A percentile compares a stretch with the other conserved stretches of the same genome.
These are phyloP conservation scores for Russula sp. DNA, from an alignment of 768 basidiomycete genomes.

Conservation along the genomic window DNA sequence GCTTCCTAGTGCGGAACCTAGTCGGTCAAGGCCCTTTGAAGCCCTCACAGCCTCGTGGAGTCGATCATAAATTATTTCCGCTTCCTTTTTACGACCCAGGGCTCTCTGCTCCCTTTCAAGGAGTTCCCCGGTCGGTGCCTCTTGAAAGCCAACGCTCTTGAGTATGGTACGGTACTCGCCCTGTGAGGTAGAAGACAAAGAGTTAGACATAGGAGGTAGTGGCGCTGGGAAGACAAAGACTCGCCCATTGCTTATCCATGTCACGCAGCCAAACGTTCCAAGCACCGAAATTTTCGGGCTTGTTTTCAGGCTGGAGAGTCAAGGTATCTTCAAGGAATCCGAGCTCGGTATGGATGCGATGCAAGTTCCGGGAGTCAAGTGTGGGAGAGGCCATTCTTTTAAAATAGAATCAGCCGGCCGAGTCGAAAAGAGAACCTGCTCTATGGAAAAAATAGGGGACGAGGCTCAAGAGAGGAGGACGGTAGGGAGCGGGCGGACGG, in stretches of 20 bases:
- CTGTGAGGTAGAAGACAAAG: conserved; percentile 1
- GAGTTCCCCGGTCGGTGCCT: conserved; percentile 24
- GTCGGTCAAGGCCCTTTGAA: conserved; percentile 3
- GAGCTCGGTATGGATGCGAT: conserved; percentile 23
- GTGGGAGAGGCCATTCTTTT: conserved; percentile 23
- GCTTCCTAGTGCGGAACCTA: conserved; percentile 9
- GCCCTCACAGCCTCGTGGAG: conserved; percentile 17
- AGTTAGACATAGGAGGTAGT: conserved; percentile 7
- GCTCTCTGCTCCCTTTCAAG: conserved; percentile 17
- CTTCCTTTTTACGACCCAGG: conserved; percentile 24
- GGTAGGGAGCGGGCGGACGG: conserved; percentile 4
- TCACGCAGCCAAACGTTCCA: conserved; percentile 23
- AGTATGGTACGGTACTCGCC: conserved; percentile 23
- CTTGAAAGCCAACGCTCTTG: conserved; percentile 23
- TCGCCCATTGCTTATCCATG: conserved; percentile 27
- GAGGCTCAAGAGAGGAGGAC: conserved; percentile 9
- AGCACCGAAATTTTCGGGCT: conserved; percentile 23
- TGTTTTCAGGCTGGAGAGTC: conserved; percentile 19
- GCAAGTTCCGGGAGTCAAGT: conserved; percentile 22
- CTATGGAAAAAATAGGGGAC: conserved; percentile 25
- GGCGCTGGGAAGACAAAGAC: background rate
- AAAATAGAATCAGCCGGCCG: background rate
- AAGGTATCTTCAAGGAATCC: conserved; percentile 19
- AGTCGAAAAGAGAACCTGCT: conserved; percentile 22
- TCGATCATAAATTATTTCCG: conserved; percentile 17